Conservation (phyloP, 257 asterid genomes). For the Ballota nigra region DNA sequence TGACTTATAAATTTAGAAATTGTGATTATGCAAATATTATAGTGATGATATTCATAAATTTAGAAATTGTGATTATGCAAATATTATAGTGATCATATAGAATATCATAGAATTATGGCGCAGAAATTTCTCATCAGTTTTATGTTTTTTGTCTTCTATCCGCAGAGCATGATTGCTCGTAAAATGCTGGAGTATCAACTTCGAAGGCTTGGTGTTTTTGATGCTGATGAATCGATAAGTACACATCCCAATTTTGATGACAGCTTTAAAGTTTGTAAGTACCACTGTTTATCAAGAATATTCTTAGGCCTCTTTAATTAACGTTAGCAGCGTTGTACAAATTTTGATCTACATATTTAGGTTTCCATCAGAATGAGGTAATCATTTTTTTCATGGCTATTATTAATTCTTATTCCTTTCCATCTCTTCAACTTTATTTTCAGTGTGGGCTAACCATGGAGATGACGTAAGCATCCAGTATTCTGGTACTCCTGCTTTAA, state of each 20-base stretch:
- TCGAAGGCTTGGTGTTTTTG: conserved; percentile 84
- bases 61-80: background rate
- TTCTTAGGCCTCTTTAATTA: conserved; percentile 6
- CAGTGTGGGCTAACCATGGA: conserved; percentile 99
- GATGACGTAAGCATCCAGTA: conserved; percentile 97
- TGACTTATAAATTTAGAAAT: background rate
- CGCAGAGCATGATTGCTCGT: conserved; percentile 95
- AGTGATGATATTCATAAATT: too few species aligned
- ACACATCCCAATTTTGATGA: conserved; percentile 87
- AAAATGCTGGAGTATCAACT: conserved; percentile 95
- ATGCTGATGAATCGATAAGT: conserved; percentile 82
- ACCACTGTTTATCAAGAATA: conserved; percentile 8
- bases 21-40: background rate
- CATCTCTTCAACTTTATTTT: conserved; percentile 30
- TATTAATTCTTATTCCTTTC: conserved; percentile 21
- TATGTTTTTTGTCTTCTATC: background rate
- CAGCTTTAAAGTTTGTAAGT: conserved; percentile 74
- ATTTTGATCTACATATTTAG: conserved; percentile 13
- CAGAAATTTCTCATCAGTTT: conserved; percentile 16
- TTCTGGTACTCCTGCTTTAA: conserved; percentile 97
- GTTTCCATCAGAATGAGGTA: conserved; percentile 10
- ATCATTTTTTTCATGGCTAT: conserved; percentile 8
- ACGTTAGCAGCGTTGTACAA: conserved; percentile 7
- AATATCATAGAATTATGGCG: background rate
- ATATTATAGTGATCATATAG: background rate